Conservation (phyloP, 2,329 filamentous ascomycete genomes). For the Colletotrichum navitas region DNA sequence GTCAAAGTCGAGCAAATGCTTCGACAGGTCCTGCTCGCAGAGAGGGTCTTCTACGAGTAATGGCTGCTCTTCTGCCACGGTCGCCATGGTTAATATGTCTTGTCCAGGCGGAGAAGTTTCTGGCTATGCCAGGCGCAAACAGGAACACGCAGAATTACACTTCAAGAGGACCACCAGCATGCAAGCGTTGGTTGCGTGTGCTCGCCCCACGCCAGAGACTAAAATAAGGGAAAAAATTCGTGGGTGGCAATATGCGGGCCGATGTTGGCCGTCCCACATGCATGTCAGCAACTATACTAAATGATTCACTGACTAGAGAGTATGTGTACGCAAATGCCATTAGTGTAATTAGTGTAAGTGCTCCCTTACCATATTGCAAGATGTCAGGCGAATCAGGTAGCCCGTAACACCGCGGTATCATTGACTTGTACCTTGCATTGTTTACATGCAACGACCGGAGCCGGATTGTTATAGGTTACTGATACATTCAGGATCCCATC, state of each 20-base stretch:
- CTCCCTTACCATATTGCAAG: not conserved
- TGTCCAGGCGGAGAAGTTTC: not conserved
- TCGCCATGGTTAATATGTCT: not conserved
- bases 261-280: conserved; percentile 7
- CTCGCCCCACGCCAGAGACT: conserved; percentile 29
- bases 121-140: not conserved
- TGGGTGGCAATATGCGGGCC: conserved; percentile 27
- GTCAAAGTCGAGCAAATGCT: conserved; percentile 42
- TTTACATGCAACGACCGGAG: too few relatives aligned
- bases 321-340: not conserved
- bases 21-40: conserved; percentile 34
- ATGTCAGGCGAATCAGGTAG: not conserved
- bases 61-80: conserved; percentile 30
- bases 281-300: conserved; percentile 5
- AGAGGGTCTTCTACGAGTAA: conserved; percentile 36
- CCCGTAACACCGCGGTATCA: not conserved
- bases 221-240: not conserved
- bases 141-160: not conserved
- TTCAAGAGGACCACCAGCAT: not conserved
- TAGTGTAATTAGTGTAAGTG: not conserved
- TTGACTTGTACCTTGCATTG: not conserved
- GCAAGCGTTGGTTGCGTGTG: conserved; percentile 32
- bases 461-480: too few relatives aligned
- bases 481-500: not conserved
- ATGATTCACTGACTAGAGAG: too few relatives aligned